A percentile compares a stretch with the other conserved stretches of the same genome.
phyloP scores from a whole-genome alignment of 2,329 filamentous ascomycete genomes.

The Diaporthe longicolla region DNA sequence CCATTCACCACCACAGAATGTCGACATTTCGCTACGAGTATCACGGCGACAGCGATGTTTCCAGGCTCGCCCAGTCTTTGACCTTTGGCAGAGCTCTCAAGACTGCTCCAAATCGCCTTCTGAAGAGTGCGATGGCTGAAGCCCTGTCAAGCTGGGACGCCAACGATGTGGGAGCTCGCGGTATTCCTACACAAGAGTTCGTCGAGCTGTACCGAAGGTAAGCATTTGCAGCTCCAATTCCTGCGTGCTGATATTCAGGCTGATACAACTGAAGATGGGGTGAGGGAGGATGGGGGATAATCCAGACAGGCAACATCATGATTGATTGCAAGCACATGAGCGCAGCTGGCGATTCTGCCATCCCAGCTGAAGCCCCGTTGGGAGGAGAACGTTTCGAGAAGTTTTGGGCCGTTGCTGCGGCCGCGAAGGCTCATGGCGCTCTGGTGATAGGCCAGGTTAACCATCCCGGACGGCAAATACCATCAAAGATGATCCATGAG shows the following conservation, averaged over 20 bases:
- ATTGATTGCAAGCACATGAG: slow-evolving; percentile 72
- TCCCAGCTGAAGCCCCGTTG: slow-evolving; percentile 65
- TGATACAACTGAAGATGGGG: slow-evolving; percentile 61
- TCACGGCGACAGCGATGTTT: not conserved
- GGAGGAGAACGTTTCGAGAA: slow-evolving; percentile 71
- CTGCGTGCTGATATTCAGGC: not conserved
- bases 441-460: slow-evolving; percentile 73
- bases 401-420: slow-evolving; percentile 69
- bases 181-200: slow-evolving; percentile 55
- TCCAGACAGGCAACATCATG: slow-evolving; percentile 76
- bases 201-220: slow-evolving; percentile 68
- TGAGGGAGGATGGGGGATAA: slow-evolving; percentile 67
- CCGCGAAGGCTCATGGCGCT: slow-evolving; percentile 69
- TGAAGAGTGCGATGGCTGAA: slow-evolving; percentile 78
- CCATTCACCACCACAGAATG: not conserved
- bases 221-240: not conserved
- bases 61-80: slow-evolving; percentile 20
- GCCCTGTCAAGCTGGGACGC: slow-evolving; percentile 72
- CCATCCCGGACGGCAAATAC: slow-evolving; percentile 71
- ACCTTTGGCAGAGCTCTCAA: slow-evolving; percentile 65
- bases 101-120: slow-evolving; percentile 72
- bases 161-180: slow-evolving; percentile 69
- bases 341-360: slow-evolving; percentile 68
- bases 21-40: not conserved
- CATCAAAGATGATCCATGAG: slow-evolving; percentile 50